Conservation (phyloP, 208 protist genomes). For the Histomonas meleagridis region DNA sequence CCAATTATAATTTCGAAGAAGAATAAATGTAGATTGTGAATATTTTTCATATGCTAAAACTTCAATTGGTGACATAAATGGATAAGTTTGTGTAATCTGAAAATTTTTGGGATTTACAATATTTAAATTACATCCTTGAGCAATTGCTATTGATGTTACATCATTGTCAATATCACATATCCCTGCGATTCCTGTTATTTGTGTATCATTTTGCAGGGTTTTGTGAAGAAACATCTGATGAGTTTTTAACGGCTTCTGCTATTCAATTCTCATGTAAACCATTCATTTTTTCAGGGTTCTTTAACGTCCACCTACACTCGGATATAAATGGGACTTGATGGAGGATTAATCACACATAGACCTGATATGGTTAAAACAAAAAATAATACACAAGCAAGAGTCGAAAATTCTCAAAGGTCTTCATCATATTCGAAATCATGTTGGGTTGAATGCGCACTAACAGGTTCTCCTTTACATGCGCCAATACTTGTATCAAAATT, state of each 20-base stretch:
- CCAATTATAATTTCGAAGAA: not conserved
- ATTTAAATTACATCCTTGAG: not conserved
- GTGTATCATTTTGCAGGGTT: not conserved
- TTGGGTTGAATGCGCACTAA: not conserved
- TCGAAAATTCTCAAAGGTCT: not conserved
- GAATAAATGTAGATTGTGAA: not conserved
- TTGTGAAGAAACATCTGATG: not conserved
- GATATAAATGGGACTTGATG: not conserved
- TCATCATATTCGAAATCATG: not conserved
- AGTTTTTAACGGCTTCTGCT: too few relatives aligned
- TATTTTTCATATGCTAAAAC: not conserved
- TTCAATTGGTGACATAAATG: constrained; percentile 3
- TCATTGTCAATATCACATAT: not conserved
- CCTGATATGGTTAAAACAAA: not conserved
- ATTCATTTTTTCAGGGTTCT: too few relatives aligned
- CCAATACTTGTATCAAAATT: not conserved
- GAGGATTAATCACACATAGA: not conserved
- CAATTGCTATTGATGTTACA: not conserved
- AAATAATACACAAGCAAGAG: not conserved
- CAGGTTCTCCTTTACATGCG: not conserved
- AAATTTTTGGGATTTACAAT: not conserved
- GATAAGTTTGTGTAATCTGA: not conserved
- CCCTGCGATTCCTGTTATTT: not conserved
- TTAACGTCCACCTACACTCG: too few relatives aligned
- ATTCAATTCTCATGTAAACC: too few relatives aligned